These are phyloP conservation scores for Crotalaria pallida DNA, from an alignment of 306 rosid genomes.

Conservation along the genomic window DNA sequence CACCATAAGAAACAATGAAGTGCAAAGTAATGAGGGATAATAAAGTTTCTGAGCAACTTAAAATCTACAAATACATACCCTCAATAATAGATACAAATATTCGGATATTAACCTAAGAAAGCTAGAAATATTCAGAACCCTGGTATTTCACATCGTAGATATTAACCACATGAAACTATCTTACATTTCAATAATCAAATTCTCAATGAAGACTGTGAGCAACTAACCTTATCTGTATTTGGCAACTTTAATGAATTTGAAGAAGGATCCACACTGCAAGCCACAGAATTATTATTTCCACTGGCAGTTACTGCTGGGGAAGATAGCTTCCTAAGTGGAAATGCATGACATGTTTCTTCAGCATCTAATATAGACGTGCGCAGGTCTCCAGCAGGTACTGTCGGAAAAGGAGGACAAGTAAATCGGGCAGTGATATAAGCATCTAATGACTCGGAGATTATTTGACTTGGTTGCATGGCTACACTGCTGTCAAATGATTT, in stretches of 20 bases:
- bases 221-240: conserved; percentile 50
- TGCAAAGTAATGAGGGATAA: not conserved
- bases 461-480: conserved; percentile 39
- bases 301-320: conserved; percentile 30
- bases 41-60: conserved; percentile 1
- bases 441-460: conserved; percentile 53
- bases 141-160: not conserved
- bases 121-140: too few species aligned
- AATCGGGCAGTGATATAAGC: conserved; percentile 42
- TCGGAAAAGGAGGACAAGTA: conserved; percentile 33
- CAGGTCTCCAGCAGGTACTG: conserved; percentile 33
- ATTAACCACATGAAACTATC: conserved; percentile 4
- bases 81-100: too few species aligned
- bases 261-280: conserved; percentile 34
- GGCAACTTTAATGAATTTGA: conserved; percentile 41
- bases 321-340: conserved; percentile 51
- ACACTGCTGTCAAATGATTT: conserved; percentile 28
- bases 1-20: conserved; percentile 9
- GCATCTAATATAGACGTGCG: conserved; percentile 76
- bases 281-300: conserved; percentile 28
- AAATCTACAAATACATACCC: conserved; percentile 9
- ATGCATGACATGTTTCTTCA: conserved; percentile 85
- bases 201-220: not conserved
- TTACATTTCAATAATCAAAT: conserved; percentile 8
- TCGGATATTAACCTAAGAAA: too few species aligned